Base-by-base conservation (phyloP, 495 filamentous ascomycete genomes). In the Neurospora discreta region DNA sequence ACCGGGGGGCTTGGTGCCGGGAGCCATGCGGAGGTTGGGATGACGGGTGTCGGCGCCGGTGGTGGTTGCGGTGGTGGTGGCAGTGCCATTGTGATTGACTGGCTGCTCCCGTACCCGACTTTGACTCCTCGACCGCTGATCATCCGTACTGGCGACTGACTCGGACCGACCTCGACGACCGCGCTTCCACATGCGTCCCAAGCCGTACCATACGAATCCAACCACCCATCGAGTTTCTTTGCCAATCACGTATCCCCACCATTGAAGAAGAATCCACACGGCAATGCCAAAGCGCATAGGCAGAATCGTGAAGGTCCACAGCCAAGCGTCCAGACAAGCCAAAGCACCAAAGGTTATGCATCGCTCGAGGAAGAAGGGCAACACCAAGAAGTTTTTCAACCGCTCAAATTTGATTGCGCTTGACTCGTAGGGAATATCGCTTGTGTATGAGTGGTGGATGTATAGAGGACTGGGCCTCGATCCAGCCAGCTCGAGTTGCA, bases 281-380 rank as follows among this genome's bases (percentile, higher is more conserved):
- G 95, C 94, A 73, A 93, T 93, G 69, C 94, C 78, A 78, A 99
- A 98, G 0, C 95, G 88, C 70, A 99, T 85, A 13, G 95, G 95
- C 8, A 98, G 82, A 39, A 99, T 94, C 0, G 96, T 99, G 73
- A 98, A 97, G 0, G 93, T 93, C 80, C 96, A 94, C 5, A 98
- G 86, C 95, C 95, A 99, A n/a, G 94, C 90, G 82, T 99, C 95
- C 39, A 98, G 83, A 80, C 95, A 98, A 39, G 95, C 93, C 30
- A 98, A 77, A 11, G 91, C 88, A 8, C 95, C 95, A 82, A 99
- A 98, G 75, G 87, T 89, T 23, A 99, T 85, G 1, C 93, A 87
- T 70, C 90, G 88, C 81, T 99, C 95, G n/a, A 99, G 83, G 69
- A 89, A 90, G 9, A 87, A 88, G 9, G 95, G 93, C 6, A 98